Conservation (phyloP, 2,329 filamentous ascomycete genomes). For the Pseudogymnoascus sp. region DNA sequence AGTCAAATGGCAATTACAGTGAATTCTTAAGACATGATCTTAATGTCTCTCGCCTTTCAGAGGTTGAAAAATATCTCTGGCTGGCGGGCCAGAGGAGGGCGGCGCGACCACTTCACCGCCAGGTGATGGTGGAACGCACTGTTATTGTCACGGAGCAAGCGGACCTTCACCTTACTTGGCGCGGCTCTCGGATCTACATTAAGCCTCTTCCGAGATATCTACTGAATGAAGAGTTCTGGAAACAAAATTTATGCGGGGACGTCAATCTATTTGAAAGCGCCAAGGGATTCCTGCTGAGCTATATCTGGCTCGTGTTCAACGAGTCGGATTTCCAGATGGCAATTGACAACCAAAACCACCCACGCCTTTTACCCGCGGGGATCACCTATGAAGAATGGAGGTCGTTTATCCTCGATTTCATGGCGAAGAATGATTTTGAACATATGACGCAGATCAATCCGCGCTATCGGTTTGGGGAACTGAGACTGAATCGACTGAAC, state of each 20-base stretch:
- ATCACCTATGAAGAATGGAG: slow-evolving; percentile 22
- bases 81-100: slow-evolving; percentile 12
- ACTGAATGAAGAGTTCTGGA: slow-evolving; percentile 24
- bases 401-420: slow-evolving; percentile 16
- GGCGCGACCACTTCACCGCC: slow-evolving; percentile 25
- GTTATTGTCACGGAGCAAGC: slow-evolving; percentile 31
- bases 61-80: slow-evolving; percentile 15
- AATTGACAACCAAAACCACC: slow-evolving; percentile 15
- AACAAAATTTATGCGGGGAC: slow-evolving; percentile 10
- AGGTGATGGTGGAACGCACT: slow-evolving; percentile 24
- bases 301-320: slow-evolving; percentile 27
- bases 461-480: slow-evolving; percentile 31
- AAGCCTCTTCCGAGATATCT: slow-evolving; percentile 30
- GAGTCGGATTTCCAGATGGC: slow-evolving; percentile 33
- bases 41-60: slow-evolving; percentile 12
- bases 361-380: slow-evolving; percentile 23
- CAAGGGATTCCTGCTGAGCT: slow-evolving; percentile 31
- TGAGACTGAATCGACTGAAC: slow-evolving; percentile 30
- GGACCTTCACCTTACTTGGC: slow-evolving; percentile 31
- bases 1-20: not conserved
- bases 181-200: slow-evolving; percentile 25
- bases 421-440: slow-evolving; percentile 13
- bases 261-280: slow-evolving; percentile 10
- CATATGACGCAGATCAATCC: slow-evolving; percentile 19
- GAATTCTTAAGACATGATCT: not conserved